Percentiles rank a stretch among this genome's conserved stretches.
phyloP scores from a whole-genome alignment of 768 basidiomycete genomes.

The Lactarius trivialis region DNA sequence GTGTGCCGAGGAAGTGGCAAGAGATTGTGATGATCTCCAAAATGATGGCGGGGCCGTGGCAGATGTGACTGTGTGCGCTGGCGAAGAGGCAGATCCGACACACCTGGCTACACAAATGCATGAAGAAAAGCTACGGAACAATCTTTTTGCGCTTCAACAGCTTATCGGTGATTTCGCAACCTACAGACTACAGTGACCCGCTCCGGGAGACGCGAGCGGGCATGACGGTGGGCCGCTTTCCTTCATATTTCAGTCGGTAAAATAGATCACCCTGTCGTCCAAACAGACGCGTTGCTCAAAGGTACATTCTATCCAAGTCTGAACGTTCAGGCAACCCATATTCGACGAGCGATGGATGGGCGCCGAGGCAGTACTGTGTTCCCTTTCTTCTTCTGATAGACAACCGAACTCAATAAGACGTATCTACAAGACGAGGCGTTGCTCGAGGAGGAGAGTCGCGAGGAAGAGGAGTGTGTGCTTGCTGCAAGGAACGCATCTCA shows the following conservation, averaged over 20 bases:
- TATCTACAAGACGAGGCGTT: slow-evolving; percentile 46
- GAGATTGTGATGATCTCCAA: slow-evolving; percentile 17
- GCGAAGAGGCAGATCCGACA: slow-evolving; percentile 18
- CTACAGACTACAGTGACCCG: slow-evolving; percentile 59
- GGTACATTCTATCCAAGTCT: slow-evolving; percentile 61
- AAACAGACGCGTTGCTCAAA: slow-evolving; percentile 71
- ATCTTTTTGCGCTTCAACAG: slow-evolving; percentile 65
- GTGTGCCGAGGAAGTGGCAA: slow-evolving; percentile 13
- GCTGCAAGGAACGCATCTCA: slow-evolving; percentile 27
- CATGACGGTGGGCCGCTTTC: slow-evolving; percentile 52
- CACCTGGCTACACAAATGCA: slow-evolving; percentile 34
- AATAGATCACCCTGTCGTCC: neutral
- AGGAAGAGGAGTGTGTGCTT: slow-evolving; percentile 31
- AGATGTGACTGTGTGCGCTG: slow-evolving; percentile 27
- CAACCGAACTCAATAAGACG: neutral
- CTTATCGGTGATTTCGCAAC: slow-evolving; percentile 63
- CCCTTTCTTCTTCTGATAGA: neutral
- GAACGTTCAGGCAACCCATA: slow-evolving; percentile 64
- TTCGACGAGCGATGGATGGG: slow-evolving; percentile 76
- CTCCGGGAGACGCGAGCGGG: slow-evolving; percentile 55
- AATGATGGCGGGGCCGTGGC: slow-evolving; percentile 11
- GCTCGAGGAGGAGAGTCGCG: slow-evolving; percentile 41
- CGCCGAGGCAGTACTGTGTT: slow-evolving; percentile 52
- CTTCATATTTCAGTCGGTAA: neutral
- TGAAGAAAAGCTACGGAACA: slow-evolving; percentile 70